Percentiles rank a stretch among this genome's conserved stretches.
Conservation (phyloP, 257 asterid species). For the Galeopsis tetrahit region DNA sequence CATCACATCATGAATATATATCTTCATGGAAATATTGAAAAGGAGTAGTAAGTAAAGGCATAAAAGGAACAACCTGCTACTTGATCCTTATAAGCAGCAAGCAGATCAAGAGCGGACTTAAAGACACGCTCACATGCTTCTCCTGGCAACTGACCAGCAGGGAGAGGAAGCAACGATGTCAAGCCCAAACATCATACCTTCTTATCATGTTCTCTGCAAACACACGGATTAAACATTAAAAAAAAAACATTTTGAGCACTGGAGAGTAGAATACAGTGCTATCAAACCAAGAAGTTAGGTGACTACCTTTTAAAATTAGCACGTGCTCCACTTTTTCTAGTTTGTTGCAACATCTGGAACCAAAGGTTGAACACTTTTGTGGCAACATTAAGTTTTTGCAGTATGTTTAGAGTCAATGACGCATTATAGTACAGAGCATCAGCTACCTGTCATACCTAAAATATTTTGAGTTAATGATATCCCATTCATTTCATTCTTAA, state of each 20-base stretch:
- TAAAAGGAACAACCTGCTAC: conserved; percentile 66
- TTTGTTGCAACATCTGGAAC: conserved; percentile 95
- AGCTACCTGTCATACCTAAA: conserved; percentile 65
- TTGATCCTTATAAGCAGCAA: conserved; percentile 95
- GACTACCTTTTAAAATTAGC: conserved; percentile 82
- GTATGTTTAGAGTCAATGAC: conserved; percentile 63
- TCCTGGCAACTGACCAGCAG: conserved; percentile 83
- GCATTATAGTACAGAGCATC: conserved; percentile 95
- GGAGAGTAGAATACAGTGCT: conserved; percentile 11
- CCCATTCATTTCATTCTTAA: conserved; percentile 9
- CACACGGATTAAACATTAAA: conserved; percentile 8
- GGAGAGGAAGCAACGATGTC: conserved; percentile 92
- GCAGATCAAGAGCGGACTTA: conserved; percentile 88
- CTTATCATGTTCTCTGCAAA: conserved; percentile 93
- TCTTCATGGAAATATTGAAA: no score
- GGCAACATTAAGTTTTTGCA: conserved; percentile 90
- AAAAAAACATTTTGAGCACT: background rate
- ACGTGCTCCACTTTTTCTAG: conserved; percentile 76
- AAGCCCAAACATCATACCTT: conserved; percentile 96
- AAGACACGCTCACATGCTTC: conserved; percentile 94
- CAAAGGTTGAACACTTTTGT: conserved; percentile 91
- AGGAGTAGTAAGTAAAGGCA: conserved; percentile 25
- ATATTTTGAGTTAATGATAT: background rate
- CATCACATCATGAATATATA: no score
- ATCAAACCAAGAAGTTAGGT: conserved; percentile 15